A percentile compares a stretch with the other conserved stretches of the same genome.
Evolutionary conservation across 192 early-diverging fungal genomes (phyloP).

Genomic region (Gamsiella multidivaricata): DNA sequence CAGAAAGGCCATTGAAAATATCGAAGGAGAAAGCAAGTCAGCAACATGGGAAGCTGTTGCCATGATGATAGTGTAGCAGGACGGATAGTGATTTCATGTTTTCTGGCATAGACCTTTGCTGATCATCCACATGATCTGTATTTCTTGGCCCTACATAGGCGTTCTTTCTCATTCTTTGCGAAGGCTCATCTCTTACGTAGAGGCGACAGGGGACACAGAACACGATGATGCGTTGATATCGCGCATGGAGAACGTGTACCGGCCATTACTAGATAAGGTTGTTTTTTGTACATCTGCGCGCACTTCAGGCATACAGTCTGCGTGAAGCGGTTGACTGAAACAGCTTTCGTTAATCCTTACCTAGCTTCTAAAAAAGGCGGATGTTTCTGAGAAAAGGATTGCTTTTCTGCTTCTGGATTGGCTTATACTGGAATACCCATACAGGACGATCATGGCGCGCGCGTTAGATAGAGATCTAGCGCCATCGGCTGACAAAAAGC

Average conservation of each 20-base stretch:
- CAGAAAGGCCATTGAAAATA: conserved; percentile 11
- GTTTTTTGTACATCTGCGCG: not conserved
- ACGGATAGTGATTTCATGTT: not conserved
- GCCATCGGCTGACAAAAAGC: conserved; percentile 9
- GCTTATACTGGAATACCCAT: conserved; percentile 15
- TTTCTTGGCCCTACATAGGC: not conserved
- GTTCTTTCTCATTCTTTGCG: conserved; percentile 7
- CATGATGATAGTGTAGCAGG: not conserved
- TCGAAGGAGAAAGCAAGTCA: conserved; percentile 16
- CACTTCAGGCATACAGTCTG: not conserved
- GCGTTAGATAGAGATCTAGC: conserved; percentile 13
- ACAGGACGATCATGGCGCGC: conserved; percentile 1
- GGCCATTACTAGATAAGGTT: conserved; percentile 29
- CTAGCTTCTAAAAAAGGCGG: conserved; percentile 33
- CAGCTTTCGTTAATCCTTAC: too few relatives aligned
- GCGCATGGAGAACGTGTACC: conserved; percentile 18
- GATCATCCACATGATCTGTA: not conserved
- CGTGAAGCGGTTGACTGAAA: not conserved
- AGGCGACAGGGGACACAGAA: not conserved
- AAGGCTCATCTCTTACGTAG: conserved; percentile 10
- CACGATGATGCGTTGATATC: not conserved
- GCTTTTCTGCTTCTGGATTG: conserved; percentile 25
- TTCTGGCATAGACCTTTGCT: too few relatives aligned
- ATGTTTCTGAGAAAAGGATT: conserved; percentile 19
- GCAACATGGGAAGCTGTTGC: not conserved